Evolutionary conservation across 2,329 filamentous ascomycete species (phyloP).

Genomic region (Trichoderma gracile): DNA sequence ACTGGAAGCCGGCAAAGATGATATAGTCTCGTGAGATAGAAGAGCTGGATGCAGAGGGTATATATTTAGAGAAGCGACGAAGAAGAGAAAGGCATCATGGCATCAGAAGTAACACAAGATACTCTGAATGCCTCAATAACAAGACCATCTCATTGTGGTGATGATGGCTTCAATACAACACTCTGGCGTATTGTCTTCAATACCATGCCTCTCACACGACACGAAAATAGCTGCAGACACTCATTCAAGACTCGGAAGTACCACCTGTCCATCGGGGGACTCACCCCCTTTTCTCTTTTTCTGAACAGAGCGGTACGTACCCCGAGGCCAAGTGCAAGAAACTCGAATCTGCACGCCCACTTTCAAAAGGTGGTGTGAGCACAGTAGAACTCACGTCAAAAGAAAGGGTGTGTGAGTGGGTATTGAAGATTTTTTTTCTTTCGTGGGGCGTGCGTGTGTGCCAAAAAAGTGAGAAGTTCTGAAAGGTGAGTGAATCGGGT

Average conservation of each 20-base stretch:
- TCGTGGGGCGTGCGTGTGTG: background rate
- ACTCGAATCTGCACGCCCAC: no score
- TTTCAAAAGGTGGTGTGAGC: background rate
- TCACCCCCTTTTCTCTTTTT: background rate
- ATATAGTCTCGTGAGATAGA: background rate
- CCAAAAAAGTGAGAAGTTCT: background rate
- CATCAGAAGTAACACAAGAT: background rate
- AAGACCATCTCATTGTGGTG: slow-evolving; percentile 6
- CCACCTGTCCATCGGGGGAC: background rate
- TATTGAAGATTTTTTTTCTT: background rate
- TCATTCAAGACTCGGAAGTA: slow-evolving; percentile 6
- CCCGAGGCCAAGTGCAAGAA: background rate
- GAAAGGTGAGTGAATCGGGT: slow-evolving; percentile 6
- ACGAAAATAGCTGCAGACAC: slow-evolving; percentile 16
- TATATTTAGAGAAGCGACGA: background rate
- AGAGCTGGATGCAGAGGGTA: background rate
- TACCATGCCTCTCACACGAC: background rate
- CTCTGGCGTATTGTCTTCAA: background rate
- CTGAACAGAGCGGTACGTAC: background rate
- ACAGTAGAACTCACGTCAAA: background rate
- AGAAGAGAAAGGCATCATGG: background rate
- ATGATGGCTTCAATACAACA: background rate
- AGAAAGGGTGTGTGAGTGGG: background rate
- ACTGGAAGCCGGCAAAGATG: background rate
- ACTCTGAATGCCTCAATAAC: background rate